A percentile compares a stretch with the other conserved stretches of the same genome.
These are phyloP conservation scores for Russula vinacea DNA, from an alignment of 768 basidiomycete genomes.

Conservation along the genomic window DNA sequence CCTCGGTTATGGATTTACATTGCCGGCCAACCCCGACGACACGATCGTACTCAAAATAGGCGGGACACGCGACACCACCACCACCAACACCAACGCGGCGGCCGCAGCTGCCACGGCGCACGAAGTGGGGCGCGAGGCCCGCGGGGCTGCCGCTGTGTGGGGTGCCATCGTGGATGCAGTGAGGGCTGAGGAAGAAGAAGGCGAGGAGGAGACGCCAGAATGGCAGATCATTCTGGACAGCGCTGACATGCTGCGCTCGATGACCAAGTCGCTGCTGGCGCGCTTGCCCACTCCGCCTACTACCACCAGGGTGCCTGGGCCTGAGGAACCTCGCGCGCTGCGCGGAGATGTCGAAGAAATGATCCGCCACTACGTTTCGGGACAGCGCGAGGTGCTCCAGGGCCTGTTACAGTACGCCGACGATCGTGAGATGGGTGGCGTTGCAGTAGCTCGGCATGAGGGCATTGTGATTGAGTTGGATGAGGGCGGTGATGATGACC, in stretches of 20 bases:
- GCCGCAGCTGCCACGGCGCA: constrained; percentile 44
- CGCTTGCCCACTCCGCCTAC: constrained; percentile 43
- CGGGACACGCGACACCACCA: constrained; percentile 36
- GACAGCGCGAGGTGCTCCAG: constrained; percentile 30
- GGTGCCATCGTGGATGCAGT: constrained; percentile 44
- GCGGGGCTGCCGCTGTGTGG: constrained; percentile 60
- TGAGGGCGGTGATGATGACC: constrained; percentile 28
- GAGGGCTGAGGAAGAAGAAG: constrained; percentile 29
- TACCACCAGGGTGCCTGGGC: constrained; percentile 5
- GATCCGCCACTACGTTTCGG: constrained; percentile 63
- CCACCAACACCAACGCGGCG: constrained; percentile 15
- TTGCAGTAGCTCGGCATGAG: constrained; percentile 47
- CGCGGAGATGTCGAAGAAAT: constrained; percentile 61
- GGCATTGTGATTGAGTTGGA: constrained; percentile 58
- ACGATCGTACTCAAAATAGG: constrained; percentile 78
- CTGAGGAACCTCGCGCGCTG: constrained; percentile 30
- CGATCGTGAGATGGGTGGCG: constrained; percentile 46
- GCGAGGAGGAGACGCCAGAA: constrained; percentile 32
- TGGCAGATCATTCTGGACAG: constrained; percentile 66
- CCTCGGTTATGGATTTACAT: constrained; percentile 87
- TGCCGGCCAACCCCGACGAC: constrained; percentile 79
- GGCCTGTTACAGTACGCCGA: constrained; percentile 51
- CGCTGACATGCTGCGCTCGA: constrained; percentile 59
- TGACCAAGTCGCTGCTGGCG: constrained; percentile 53
- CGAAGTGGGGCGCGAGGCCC: constrained; percentile 59